Percentiles rank a stretch among this genome's conserved stretches.
Evolutionary conservation across 2,329 filamentous ascomycete species (phyloP).

Genomic region (Epichloe festucae): DNA sequence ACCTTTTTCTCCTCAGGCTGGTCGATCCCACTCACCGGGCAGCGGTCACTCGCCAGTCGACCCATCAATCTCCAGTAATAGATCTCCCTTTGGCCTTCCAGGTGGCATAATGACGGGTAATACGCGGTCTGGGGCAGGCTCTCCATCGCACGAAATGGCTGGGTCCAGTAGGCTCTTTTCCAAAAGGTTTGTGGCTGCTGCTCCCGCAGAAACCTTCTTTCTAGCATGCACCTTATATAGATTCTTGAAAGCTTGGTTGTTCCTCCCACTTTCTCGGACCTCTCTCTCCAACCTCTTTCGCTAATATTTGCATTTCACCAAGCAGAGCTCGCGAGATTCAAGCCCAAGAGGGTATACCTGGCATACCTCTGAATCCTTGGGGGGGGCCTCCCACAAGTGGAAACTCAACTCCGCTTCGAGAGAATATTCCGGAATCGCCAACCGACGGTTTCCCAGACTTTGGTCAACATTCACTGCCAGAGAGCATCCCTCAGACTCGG

Average conservation of each 20-base stretch:
- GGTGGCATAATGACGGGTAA: conserved; percentile 48
- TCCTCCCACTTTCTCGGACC: not conserved
- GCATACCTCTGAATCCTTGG: conserved; percentile 62
- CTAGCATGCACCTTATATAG: not conserved
- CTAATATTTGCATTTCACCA: not conserved
- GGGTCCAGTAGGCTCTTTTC: conserved; percentile 68
- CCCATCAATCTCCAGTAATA: conserved; percentile 46
- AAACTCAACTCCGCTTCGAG: conserved; percentile 87
- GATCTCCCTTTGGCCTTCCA: conserved; percentile 61
- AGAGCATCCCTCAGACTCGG: conserved; percentile 54
- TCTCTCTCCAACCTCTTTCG: not conserved
- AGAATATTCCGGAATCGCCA: conserved; percentile 94
- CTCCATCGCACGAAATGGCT: conserved; percentile 82
- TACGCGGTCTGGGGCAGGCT: conserved; percentile 76
- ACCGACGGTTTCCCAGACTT: conserved; percentile 94
- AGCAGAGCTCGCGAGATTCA: conserved; percentile 89
- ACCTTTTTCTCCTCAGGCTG: conserved; percentile 46
- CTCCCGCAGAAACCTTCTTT: not conserved
- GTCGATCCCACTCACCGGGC: conserved; percentile 65
- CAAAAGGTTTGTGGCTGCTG: conserved; percentile 58
- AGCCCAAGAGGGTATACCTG: conserved; percentile 78
- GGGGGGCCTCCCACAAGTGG: conserved; percentile 96
- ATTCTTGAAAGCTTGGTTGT: not conserved
- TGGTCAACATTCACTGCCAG: conserved; percentile 54
- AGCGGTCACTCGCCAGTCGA: conserved; percentile 75